Conservation (phyloP, 345 rosid species). For the Rhodamnia rubescens region DNA sequence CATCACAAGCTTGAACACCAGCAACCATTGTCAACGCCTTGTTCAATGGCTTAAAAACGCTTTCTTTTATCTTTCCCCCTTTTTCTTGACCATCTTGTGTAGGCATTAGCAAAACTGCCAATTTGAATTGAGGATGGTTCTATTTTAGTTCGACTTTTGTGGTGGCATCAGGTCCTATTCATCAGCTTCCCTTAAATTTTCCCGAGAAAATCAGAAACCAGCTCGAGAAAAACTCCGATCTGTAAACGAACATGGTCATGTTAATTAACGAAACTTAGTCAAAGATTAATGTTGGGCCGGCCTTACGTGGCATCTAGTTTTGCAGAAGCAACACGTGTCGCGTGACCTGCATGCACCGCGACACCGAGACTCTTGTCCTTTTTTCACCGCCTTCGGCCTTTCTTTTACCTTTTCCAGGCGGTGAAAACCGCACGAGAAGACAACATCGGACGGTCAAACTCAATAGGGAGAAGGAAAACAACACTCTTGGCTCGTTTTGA, state of each 20-base stretch:
- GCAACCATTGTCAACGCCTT: background rate
- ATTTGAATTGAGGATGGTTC: background rate
- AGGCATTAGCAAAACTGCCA: background rate
- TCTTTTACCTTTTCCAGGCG: background rate
- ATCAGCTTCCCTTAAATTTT: background rate
- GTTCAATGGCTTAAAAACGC: background rate
- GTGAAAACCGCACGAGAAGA: background rate
- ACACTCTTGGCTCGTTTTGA: background rate
- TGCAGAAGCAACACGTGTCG: background rate
- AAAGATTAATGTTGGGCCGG: background rate
- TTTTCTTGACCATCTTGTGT: background rate
- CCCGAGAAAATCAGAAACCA: no score
- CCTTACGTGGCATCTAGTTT: background rate
- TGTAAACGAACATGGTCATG: background rate
- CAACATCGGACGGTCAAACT: background rate
- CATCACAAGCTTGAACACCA: background rate
- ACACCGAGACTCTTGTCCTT: background rate
- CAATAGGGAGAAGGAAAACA: background rate
- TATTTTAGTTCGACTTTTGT: background rate
- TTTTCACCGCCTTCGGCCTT: background rate
- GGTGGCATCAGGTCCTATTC: background rate
- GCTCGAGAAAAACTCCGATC: no score
- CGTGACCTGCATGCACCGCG: background rate
- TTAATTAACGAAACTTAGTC: background rate
- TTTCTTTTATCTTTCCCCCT: background rate